A percentile compares a stretch with the other conserved stretches of the same genome.
phyloP scores from a whole-genome alignment of 2,329 filamentous ascomycete species.

The Juglanconis juglandina region DNA sequence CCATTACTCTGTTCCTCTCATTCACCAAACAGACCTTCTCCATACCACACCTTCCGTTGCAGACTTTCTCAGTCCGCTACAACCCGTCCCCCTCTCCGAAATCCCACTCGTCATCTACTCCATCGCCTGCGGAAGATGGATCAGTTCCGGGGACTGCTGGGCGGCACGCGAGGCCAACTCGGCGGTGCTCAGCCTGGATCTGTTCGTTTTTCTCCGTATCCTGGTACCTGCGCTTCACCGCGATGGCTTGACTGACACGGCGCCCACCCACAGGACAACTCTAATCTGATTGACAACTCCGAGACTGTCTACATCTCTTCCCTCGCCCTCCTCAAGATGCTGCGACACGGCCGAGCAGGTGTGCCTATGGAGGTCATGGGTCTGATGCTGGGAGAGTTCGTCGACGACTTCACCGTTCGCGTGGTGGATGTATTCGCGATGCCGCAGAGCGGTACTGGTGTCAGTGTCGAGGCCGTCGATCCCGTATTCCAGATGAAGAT shows the following conservation, averaged over 20 bases:
- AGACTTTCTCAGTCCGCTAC: background rate
- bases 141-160: conserved; percentile 84
- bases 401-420: conserved; percentile 97
- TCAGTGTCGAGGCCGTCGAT: conserved; percentile 97
- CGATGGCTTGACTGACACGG: conserved; percentile 17
- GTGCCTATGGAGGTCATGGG: conserved; percentile 99
- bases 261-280: conserved; percentile 64
- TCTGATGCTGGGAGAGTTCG: conserved; percentile 96
- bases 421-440: conserved; percentile 99
- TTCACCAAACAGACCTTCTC: background rate
- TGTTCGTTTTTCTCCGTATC: conserved; percentile 42
- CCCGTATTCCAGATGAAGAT: conserved; percentile 99
- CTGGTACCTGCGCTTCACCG: background rate
- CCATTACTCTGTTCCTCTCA: background rate
- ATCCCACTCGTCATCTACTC: conserved; percentile 16
- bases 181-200: conserved; percentile 58
- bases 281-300: conserved; percentile 93
- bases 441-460: conserved; percentile 97
- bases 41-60: conserved; percentile 1
- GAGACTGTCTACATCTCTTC: conserved; percentile 99
- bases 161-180: conserved; percentile 65
- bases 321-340: conserved; percentile 94
- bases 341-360: conserved; percentile 93
- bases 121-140: conserved; percentile 62
- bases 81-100: background rate